Conservation (phyloP, 2,329 filamentous ascomycete genomes). For the Colletotrichum lindemuthianum region DNA sequence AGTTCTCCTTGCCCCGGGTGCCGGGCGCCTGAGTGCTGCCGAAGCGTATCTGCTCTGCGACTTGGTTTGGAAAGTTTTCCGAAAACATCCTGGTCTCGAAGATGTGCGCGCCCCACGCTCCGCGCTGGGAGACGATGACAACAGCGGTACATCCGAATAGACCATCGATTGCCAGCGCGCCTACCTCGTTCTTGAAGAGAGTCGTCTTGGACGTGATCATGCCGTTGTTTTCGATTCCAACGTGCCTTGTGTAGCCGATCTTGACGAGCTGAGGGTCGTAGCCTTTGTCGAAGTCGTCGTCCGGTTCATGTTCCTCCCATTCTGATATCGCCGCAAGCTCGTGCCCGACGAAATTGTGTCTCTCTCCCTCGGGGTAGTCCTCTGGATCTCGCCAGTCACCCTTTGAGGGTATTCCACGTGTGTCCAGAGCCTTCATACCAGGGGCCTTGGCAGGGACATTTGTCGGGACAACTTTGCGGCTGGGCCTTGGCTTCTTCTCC, state of each 20-base stretch:
- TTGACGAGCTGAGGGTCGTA: background rate
- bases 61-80: background rate
- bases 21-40: background rate
- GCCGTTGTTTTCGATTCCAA: background rate
- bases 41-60: background rate
- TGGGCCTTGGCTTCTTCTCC: no score
- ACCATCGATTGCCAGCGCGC: constrained; percentile 8
- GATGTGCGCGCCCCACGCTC: constrained; percentile 22
- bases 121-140: constrained; percentile 16
- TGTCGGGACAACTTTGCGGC: no score
- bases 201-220: constrained; percentile 1
- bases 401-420: constrained; percentile 40
- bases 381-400: constrained; percentile 8
- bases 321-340: background rate
- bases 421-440: background rate
- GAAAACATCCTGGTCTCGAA: constrained; percentile 6
- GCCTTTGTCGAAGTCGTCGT: background rate
- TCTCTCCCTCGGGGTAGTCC: background rate
- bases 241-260: background rate
- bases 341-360: background rate
- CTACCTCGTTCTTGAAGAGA: constrained; percentile 3
- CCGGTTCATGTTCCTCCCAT: background rate
- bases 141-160: constrained; percentile 26
- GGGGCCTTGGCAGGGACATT: no score
- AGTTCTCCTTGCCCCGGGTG: background rate